Conservation (phyloP, 768 basidiomycete species). For the Phylloporus sp. region DNA sequence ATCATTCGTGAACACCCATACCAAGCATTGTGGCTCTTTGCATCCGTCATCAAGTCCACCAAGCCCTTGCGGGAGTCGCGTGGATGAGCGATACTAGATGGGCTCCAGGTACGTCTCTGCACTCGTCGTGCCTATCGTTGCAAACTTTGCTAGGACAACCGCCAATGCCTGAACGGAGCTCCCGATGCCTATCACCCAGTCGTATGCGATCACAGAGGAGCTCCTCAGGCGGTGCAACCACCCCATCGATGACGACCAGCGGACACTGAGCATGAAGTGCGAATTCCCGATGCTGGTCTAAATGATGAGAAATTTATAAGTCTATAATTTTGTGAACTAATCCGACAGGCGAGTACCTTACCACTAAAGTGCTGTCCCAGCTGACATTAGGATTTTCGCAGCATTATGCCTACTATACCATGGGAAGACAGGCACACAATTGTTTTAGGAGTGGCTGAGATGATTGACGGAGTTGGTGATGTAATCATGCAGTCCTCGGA, state of each 20-base stretch:
- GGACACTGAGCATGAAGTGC: conserved; percentile 42
- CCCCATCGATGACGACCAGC: conserved; percentile 39
- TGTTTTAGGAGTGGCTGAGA: too few species aligned
- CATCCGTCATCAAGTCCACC: conserved; percentile 82
- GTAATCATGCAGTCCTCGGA: too few species aligned
- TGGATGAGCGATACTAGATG: conserved; percentile 55
- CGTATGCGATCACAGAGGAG: conserved; percentile 60
- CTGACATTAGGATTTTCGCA: too few species aligned
- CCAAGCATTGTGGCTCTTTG: conserved; percentile 91
- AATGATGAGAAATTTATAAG: too few species aligned
- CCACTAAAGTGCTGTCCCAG: too few species aligned
- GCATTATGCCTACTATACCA: too few species aligned
- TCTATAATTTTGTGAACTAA: too few species aligned
- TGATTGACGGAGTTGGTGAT: too few species aligned
- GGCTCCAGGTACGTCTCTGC: conserved; percentile 53
- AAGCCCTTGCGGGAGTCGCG: conserved; percentile 55
- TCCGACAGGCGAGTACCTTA: too few species aligned
- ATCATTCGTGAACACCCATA: conserved; percentile 84
- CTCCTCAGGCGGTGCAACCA: conserved; percentile 65
- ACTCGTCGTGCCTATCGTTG: not conserved
- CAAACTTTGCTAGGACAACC: conserved; percentile 40
- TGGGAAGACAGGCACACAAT: too few species aligned
- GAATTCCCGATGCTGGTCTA: conserved; percentile 54
- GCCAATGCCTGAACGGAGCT: conserved; percentile 39
- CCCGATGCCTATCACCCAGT: conserved; percentile 50